These are phyloP conservation scores for Poronia punctata DNA, from an alignment of 495 filamentous ascomycete genomes.

Conservation along the genomic window DNA sequence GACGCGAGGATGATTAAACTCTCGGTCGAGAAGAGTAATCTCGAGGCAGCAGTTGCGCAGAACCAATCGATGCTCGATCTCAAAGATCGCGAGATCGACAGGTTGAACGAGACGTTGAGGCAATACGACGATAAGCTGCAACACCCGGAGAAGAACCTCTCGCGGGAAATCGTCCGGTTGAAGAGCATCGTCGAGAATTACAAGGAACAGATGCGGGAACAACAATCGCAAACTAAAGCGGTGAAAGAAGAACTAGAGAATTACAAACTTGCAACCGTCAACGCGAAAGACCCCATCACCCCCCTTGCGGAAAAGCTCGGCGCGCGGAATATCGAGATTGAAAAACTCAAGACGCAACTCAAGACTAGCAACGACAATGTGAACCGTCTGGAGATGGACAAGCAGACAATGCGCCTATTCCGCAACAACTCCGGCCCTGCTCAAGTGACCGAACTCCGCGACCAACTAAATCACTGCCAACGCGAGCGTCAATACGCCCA, in stretches of 20 bases:
- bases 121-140: constrained; percentile 17
- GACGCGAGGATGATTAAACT: constrained; percentile 6
- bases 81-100: constrained; percentile 5
- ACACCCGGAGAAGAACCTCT: constrained; percentile 13
- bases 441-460: constrained; percentile 1
- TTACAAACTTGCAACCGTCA: constrained; percentile 7
- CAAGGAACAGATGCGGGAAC: not conserved
- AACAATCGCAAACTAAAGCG: constrained; percentile 2
- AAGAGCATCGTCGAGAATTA: not conserved
- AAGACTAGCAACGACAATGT: not conserved
- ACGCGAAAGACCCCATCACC: not conserved
- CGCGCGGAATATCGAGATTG: not conserved
- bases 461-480: not conserved
- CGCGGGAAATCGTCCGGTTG: not conserved
- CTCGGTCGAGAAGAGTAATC: constrained; percentile 2
- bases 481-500: constrained; percentile 3
- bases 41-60: constrained; percentile 3
- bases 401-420: constrained; percentile 1
- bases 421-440: not conserved
- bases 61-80: not conserved
- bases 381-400: constrained; percentile 1
- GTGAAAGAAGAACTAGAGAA: constrained; percentile 3
- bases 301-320: not conserved
- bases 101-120: constrained; percentile 1
- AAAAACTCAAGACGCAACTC: not conserved